These are phyloP conservation scores for Raddia distichophylla DNA, from an alignment of 176 grass and related monocot species.

Conservation along the genomic window DNA sequence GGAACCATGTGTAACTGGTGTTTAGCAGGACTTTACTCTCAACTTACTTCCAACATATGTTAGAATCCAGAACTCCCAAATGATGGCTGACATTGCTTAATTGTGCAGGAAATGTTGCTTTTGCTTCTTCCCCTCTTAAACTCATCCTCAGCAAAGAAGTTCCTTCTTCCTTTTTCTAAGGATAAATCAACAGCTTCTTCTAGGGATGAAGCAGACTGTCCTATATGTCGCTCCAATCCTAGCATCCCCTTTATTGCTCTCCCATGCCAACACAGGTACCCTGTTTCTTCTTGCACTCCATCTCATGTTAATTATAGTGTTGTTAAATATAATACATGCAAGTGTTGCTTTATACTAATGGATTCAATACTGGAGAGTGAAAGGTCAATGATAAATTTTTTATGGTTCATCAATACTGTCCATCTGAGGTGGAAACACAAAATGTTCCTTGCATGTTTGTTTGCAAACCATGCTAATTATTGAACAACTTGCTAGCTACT, in stretches of 20 bases:
- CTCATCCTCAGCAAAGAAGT: constrained; percentile 83
- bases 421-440: neutral
- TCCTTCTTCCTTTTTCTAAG: constrained; percentile 92
- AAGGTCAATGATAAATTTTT: constrained; percentile 1
- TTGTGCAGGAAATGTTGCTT: constrained; percentile 99
- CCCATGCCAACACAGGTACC: constrained; percentile 92
- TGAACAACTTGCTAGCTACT: neutral
- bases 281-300: neutral
- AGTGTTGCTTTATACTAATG: neutral
- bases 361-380: neutral
- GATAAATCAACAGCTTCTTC: constrained; percentile 71
- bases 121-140: constrained; percentile 96
- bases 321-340: too few species aligned
- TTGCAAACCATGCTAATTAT: neutral
- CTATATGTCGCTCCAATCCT: constrained; percentile 73
- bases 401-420: neutral
- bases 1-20: too few species aligned
- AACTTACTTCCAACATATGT: neutral
- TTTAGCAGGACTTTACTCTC: neutral
- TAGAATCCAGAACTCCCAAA: neutral
- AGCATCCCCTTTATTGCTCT: constrained; percentile 83
- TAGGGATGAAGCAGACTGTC: constrained; percentile 75
- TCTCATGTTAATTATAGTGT: neutral
- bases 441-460: constrained; percentile 21
- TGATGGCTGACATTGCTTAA: constrained; percentile 25